Conservation (phyloP, 805 yeast species). For the Sugiyamaella marilandica region DNA sequence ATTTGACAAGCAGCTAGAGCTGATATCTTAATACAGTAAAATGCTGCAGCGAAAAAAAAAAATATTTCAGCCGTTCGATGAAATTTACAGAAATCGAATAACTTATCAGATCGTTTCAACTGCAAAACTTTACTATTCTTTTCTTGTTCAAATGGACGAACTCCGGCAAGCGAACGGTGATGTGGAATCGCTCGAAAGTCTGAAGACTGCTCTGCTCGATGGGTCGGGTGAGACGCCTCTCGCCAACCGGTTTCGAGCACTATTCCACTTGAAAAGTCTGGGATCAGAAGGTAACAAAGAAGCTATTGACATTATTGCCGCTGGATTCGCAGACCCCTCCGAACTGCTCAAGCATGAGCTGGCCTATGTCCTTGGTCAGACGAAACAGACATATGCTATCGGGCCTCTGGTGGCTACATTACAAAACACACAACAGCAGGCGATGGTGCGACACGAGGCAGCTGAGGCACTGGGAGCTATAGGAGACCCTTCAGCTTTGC, state of each 20-base stretch:
- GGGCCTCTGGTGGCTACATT: constrained; percentile 70
- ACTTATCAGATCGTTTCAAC: neutral
- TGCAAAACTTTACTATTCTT: neutral
- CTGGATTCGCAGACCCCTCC: constrained; percentile 71
- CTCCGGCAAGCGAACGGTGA: constrained; percentile 24
- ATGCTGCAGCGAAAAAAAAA: neutral
- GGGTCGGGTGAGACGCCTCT: constrained; percentile 59
- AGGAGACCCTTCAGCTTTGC: constrained; percentile 72
- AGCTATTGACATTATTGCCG: constrained; percentile 81
- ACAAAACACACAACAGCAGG: constrained; percentile 54
- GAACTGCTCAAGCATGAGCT: constrained; percentile 96
- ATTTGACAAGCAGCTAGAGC: constrained; percentile 40
- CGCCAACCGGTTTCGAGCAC: constrained; percentile 88
- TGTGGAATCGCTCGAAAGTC: constrained; percentile 15
- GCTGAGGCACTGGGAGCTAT: constrained; percentile 98
- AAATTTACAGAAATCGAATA: neutral
- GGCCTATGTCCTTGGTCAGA: constrained; percentile 95
- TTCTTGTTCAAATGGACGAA: constrained; percentile 20
- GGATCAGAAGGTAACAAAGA: constrained; percentile 66
- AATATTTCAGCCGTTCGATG: constrained; percentile 1
- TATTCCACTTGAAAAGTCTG: constrained; percentile 80
- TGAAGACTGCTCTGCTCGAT: constrained; percentile 29
- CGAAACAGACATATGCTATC: constrained; percentile 75
- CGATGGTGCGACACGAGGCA: constrained; percentile 99
- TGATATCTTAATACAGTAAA: constrained; percentile 53